phyloP scores from a whole-genome alignment of 306 rosid genomes.

The Bauhinia variegata region DNA sequence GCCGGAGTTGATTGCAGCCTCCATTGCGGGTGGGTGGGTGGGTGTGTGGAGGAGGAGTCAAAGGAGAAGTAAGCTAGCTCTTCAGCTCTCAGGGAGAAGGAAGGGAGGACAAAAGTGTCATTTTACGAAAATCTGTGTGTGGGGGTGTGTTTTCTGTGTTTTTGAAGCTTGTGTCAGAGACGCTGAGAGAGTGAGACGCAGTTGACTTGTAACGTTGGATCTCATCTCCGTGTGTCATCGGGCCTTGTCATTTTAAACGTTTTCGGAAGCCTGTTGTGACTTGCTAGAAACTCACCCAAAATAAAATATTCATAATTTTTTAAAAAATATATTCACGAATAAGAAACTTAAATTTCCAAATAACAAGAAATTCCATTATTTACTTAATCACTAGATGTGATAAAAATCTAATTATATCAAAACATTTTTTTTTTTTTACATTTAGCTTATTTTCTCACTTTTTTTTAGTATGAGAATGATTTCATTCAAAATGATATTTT shows the following conservation, averaged over 20 bases:
- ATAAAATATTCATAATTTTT: not conserved
- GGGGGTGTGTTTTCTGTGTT: not conserved
- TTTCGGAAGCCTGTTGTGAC: slow-evolving; percentile 25
- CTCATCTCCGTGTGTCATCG: slow-evolving; percentile 33
- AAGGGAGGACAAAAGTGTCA: slow-evolving; percentile 58
- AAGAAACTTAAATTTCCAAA: not conserved
- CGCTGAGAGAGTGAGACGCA: slow-evolving; percentile 38
- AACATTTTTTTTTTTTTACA: too few species aligned
- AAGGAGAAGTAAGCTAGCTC: slow-evolving; percentile 2
- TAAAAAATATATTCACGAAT: not conserved
- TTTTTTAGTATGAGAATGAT: too few species aligned
- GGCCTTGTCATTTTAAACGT: slow-evolving; percentile 54
- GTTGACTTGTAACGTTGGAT: slow-evolving; percentile 61
- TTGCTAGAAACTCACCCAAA: slow-evolving; percentile 17
- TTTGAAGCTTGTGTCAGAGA: slow-evolving; percentile 38
- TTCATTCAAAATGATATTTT: too few species aligned
- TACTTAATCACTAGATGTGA: too few species aligned
- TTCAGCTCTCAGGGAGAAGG: not conserved
- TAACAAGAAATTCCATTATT: too few species aligned
- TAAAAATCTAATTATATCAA: too few species aligned
- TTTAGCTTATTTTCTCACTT: too few species aligned
- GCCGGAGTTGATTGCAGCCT: slow-evolving; percentile 41
- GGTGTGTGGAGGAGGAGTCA: slow-evolving; percentile 16
- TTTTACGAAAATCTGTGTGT: not conserved
- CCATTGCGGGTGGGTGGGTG: slow-evolving; percentile 41